Evolutionary conservation across 1,284 basidiomycete genomes (phyloP), one percentile per base, ranked within the genome.

Genomic region (Apiotrichum brassicae): DNA sequence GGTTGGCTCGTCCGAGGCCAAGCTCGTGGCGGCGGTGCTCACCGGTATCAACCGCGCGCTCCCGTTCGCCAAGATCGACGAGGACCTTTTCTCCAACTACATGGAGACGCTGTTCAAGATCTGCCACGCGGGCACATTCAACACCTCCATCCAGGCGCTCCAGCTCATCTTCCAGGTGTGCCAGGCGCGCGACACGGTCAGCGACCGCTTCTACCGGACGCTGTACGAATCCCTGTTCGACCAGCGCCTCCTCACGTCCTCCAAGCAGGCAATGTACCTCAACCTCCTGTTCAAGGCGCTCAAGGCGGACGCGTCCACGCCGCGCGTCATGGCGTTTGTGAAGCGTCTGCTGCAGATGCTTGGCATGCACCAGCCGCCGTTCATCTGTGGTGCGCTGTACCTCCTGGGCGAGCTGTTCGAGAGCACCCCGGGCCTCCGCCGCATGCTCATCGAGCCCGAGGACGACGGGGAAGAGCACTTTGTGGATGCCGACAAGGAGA

Each of bases 201-300:
- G 80, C 2, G 84, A 91, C 61, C 81, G 95, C 30, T 99, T 91
- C 76, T 97, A 92, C 75, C 83, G 91, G 41, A 84, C 89, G 0
- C 76, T 99, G 0, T 98, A 98, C 66, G 82, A 85, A 25, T 93
- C 90, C 2, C 76, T 98, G 6, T 81, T 87, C 32, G 94, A 99
- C 64, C 76, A 78, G 0, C 83, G 95, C 12, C 78, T 99, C 6
- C 78, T 83, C 16, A 78, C 79, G 2, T 91, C 91, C 16, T 88
- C 86, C 25, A 97, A 98, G 70, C 92, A 97, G 70, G 90, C 93
- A 8, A 89, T 98, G 85, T 98, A 97, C 71, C 81, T 99, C 58
- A 98, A 98, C 70, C 75, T 99, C 19, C 73, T 97, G 19, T 94
- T 95, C 81, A 94, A 91, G 67, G 85, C 89, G 16, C 75, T 97